Evolutionary conservation across 1,284 basidiomycete genomes (phyloP), one percentile per base, ranked within the genome.

Genomic region (Ustilago cynodontis): DNA sequence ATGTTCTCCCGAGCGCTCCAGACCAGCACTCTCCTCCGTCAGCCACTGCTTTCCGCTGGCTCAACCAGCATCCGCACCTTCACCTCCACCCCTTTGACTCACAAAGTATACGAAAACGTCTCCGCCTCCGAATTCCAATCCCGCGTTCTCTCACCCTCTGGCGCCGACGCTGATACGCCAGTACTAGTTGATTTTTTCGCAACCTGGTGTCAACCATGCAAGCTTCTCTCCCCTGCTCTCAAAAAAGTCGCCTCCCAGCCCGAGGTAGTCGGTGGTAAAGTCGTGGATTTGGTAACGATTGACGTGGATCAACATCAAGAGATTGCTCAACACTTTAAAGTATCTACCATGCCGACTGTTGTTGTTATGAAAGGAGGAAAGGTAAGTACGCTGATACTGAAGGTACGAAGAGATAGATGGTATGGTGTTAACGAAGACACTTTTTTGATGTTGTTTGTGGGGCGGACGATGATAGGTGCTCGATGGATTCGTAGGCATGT

Each of bases 201-300:
- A 0, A 75, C 73, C 20, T 82, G 80, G 80, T 82, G 81, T 39
- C 71, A 76, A 47, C 81, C 81, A 2, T 81, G 81, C 69, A 82
- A 82, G 41, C 67, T 81, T 41, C 81, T 82, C 47, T 79, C 79
- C 3, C 79, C 79, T 1, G 37, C 74, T 0, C 64, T 81, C 9
- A 65, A 72, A 11, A 78, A 78, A 26, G 64, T 80, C 5, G 78
- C 74, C 0, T 55, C 54, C n/a, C 45, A 66, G 8, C 71, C 77
- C 2, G 58, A 62, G 1, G 24, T 77, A 2, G 74, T 79, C 0
- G 71, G 59, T 9, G 76, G 72, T 8, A 75, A 68, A 22, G 13
- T 54, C 5, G 35, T 82, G 16, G 80, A 82, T 49, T 39, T 82
- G 22, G 72, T 80, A 13, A 80, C 75, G 0, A 60, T 82, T 24